Base-by-base conservation (phyloP, 352 stramenopile species). In the Nothophytophthora sp. region DNA sequence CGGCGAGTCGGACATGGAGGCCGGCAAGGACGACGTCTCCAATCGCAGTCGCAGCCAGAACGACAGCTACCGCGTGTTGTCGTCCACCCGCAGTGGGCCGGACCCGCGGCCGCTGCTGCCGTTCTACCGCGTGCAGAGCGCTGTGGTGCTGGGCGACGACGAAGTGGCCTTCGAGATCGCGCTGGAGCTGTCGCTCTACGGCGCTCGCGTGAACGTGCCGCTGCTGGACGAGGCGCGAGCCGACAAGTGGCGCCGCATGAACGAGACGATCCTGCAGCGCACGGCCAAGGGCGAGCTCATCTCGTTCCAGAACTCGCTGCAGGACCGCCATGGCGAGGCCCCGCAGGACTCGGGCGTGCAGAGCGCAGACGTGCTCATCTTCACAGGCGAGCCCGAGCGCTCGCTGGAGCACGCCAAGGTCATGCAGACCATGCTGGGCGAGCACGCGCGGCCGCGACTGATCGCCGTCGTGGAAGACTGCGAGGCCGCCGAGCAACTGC, bases 161-260 rank as follows among this genome's bases (percentile, higher is more conserved):
- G 70, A 81, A 36, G 43, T 81, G 12, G 77, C 74, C 38, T 88
- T 86, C 55, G 72, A 86, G 40, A 58, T 86, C 18, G 73, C 74
- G 16, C 63, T 88, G 15, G 64, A 86, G 44, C 54, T 88, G 13
- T 85, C 70, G 38, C 60, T 86, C 11, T 80, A 84, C 39, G 77
- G 77, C 13, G 77, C 77, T 4, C 63, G 67, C 36, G 74, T 88
- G 16, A 83, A 79, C 34, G 61, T 84, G 3, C 74, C 74, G 32
- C 42, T 85, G 12, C 63, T 88, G 28, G 72, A 86, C 32, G 67
- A 86, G 33, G 72, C 81, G 39, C 71, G 74, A 10, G 71, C 66
- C 12, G 70, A 77, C 8, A 84, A 85, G 47, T 86, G 74, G 74
- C 69, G 71, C 19, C 51, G 71, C n/a, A 82, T 87, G 56, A 83